phyloP scores from a whole-genome alignment of 2,329 filamentous ascomycete species.

The Xylaria sp. region DNA sequence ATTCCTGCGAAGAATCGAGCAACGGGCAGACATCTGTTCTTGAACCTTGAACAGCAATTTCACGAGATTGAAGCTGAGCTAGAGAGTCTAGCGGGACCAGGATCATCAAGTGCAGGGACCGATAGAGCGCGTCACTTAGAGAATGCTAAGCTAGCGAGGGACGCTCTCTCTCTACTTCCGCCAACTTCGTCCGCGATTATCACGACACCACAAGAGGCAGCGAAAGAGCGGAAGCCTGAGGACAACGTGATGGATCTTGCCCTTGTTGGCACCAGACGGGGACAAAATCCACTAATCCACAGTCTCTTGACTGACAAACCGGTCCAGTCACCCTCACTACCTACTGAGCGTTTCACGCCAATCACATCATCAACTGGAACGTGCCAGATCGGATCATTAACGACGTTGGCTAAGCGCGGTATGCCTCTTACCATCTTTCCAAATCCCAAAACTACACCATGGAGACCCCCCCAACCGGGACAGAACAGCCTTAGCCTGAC shows the following conservation, averaged over 20 bases:
- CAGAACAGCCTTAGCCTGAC: conserved; percentile 74
- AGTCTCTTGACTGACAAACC: conserved; percentile 97
- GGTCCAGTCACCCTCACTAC: conserved; percentile 89
- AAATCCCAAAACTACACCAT: conserved; percentile 71
- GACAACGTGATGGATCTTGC: conserved; percentile 66
- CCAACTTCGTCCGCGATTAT: conserved; percentile 87
- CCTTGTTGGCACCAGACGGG: conserved; percentile 61
- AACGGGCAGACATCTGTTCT: conserved; percentile 80
- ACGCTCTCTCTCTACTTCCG: conserved; percentile 79
- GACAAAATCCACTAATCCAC: conserved; percentile 88
- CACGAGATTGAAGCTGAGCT: conserved; percentile 74
- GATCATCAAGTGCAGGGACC: conserved; percentile 47
- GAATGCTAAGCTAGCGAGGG: conserved; percentile 79
- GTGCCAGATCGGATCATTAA: conserved; percentile 57
- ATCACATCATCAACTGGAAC: conserved; percentile 52
- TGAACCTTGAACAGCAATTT: conserved; percentile 95
- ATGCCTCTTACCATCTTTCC: conserved; percentile 90
- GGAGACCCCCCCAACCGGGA: conserved; percentile 73
- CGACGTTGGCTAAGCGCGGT: conserved; percentile 89
- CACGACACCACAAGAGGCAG: conserved; percentile 86
- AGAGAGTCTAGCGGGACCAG: conserved; percentile 39
- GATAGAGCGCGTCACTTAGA: conserved; percentile 59
- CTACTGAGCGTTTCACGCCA: conserved; percentile 70
- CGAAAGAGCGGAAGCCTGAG: conserved; percentile 60
- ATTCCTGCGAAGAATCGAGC: conserved; percentile 75